Base-by-base conservation (phyloP, 192 early-diverging fungal species). In the Coemansia furcata region DNA sequence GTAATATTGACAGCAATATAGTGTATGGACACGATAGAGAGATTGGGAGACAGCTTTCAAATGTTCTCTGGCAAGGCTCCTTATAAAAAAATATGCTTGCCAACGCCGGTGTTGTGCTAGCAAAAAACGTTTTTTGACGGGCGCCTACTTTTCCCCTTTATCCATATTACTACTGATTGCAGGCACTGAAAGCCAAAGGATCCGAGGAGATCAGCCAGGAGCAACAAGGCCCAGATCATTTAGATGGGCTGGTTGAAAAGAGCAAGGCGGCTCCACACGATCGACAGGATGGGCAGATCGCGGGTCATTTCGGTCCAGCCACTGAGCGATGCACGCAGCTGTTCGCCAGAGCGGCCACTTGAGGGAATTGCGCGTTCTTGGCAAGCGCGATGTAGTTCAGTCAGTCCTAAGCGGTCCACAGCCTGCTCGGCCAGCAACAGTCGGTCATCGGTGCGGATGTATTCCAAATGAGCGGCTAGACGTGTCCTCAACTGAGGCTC, bases 351-450 rank as follows among this genome's bases (percentile, higher is more conserved):
- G 46, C 57, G 44, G 40, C 42, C 65, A 4, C 72, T 63, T 11
- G 75, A 67, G n/a, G 75, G 74, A 46, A 82, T 82, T 4, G 75
- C 80, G 36, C 80, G 80, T 29, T 82, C 80, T 65, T 77, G 71
- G 66, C 80, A 82, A 29, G 76, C 72, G 33, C 69, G 52, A 15
- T 66, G 62, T 33, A 83, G 75, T 60, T 83, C 80, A 2, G 58
- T 49, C 26, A 72, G 72, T 23, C 47, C 66, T 33, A 83, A 63
- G 17, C 42, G 50, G 40, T 40, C 66, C 39, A 76, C 65, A 40
- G 71, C 62, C 66, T 58, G 40, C 52, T 83, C 80, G 2, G 40
- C 54, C 12, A 30, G 38, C 47, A 83, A 62, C 26, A 77, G 62
- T 37, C 36, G 35, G 55, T 83, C 80, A 43, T 83, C 80, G 0